These are phyloP conservation scores for Pyrus communis DNA, from an alignment of 306 rosid genomes.

Conservation along the genomic window DNA sequence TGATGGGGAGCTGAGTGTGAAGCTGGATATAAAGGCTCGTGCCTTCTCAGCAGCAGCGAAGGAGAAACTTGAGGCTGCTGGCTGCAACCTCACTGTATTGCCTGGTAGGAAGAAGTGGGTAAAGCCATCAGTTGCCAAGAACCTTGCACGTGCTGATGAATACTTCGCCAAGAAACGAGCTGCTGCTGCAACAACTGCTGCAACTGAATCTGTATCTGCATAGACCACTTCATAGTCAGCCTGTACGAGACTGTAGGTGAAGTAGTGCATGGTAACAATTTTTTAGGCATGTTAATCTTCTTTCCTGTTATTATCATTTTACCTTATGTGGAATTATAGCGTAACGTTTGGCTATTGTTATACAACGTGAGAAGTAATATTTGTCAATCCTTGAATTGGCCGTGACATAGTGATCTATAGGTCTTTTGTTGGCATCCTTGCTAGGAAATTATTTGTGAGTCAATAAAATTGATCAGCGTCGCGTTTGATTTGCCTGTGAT, in stretches of 20 bases:
- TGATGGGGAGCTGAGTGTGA: conserved; percentile 71
- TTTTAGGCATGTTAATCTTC: conserved; percentile 10
- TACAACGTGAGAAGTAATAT: background rate
- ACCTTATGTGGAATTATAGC: background rate
- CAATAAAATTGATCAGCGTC: background rate
- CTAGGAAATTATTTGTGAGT: background rate
- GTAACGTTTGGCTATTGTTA: background rate
- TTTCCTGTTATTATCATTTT: conserved; percentile 7
- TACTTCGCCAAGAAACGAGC: conserved; percentile 88
- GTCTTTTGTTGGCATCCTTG: background rate
- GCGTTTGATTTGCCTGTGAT: background rate
- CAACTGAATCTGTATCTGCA: conserved; percentile 33
- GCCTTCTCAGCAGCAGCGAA: conserved; percentile 79
- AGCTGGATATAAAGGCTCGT: conserved; percentile 73
- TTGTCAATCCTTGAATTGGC: background rate
- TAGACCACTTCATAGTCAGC: conserved; percentile 6
- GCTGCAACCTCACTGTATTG: conserved; percentile 71
- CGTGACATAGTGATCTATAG: background rate
- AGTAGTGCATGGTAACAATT: conserved; percentile 13
- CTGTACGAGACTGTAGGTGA: conserved; percentile 9
- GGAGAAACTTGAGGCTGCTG: conserved; percentile 80
- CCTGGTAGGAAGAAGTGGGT: conserved; percentile 99
- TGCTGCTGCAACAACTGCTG: conserved; percentile 25
- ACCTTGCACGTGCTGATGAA: conserved; percentile 90
- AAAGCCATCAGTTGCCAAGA: conserved; percentile 86